Conservation (phyloP, 768 basidiomycete genomes). For the Suillus plorans region DNA sequence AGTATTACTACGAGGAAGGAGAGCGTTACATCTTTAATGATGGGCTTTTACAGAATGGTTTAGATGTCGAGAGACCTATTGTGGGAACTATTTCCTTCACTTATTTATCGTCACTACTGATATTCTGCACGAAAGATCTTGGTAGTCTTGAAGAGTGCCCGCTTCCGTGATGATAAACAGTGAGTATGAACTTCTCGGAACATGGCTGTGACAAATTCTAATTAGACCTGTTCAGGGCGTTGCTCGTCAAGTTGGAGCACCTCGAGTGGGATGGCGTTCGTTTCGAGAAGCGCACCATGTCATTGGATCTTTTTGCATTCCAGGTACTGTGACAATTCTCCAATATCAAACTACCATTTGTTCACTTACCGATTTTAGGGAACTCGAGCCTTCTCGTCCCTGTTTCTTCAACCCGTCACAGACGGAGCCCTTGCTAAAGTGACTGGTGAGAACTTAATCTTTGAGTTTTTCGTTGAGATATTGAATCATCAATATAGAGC, state of each 20-base stretch:
- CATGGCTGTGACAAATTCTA: background rate
- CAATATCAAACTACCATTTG: background rate
- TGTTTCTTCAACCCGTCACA: background rate
- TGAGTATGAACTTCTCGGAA: background rate
- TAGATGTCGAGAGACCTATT: background rate
- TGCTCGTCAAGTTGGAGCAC: background rate
- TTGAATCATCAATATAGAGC: background rate
- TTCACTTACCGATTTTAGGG: background rate
- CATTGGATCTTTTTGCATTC: background rate
- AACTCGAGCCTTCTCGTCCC: background rate
- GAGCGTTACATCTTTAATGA: background rate
- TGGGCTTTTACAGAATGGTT: background rate
- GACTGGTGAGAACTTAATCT: background rate
- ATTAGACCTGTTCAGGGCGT: background rate
- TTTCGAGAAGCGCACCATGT: background rate
- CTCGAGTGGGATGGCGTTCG: background rate
- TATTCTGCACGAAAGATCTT: background rate
- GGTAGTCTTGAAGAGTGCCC: background rate
- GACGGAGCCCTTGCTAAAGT: background rate
- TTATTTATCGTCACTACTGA: background rate
- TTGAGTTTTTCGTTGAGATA: too few species aligned
- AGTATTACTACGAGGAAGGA: conserved; percentile 3
- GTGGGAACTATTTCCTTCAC: background rate
- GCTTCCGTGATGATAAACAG: background rate
- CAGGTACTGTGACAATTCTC: background rate